Percentiles rank a stretch among this genome's conserved stretches.
phyloP scores from a whole-genome alignment of 177 flowering plant genomes.

The Vitis hybrid region DNA sequence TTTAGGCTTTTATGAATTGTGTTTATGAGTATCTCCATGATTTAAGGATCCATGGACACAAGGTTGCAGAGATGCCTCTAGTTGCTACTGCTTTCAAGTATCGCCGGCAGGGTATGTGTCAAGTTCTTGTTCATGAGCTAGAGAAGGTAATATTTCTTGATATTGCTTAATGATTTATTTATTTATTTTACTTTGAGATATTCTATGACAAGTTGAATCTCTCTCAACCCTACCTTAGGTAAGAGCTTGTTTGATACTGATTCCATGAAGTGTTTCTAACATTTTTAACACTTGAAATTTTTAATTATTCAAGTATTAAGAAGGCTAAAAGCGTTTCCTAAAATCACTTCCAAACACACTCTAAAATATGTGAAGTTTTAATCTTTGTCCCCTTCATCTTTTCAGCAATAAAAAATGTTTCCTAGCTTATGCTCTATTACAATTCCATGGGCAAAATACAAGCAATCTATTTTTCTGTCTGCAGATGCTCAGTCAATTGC shows the following conservation, averaged over 20 bases:
- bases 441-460: no score
- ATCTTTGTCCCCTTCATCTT: no score
- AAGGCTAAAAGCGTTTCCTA: no score
- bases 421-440: no score
- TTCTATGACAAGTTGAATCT: neutral
- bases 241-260: no score
- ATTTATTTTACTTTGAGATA: neutral
- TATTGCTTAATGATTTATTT: neutral
- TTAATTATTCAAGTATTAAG: no score
- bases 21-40: neutral
- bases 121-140: slow-evolving; percentile 29
- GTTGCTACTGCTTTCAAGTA: slow-evolving; percentile 31
- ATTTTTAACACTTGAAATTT: no score
- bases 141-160: slow-evolving; percentile 26
- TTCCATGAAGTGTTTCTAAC: no score
- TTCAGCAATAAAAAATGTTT: no score
- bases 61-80: slow-evolving; percentile 42
- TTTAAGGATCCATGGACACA: slow-evolving; percentile 37
- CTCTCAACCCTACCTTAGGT: no score
- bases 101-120: slow-evolving; percentile 41
- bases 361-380: no score
- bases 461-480: neutral
- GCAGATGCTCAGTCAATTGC: slow-evolving; percentile 22
- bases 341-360: no score
- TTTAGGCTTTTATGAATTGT: neutral